Conservation (phyloP, 208 protist species). For the Wallacemonas rigidus region DNA sequence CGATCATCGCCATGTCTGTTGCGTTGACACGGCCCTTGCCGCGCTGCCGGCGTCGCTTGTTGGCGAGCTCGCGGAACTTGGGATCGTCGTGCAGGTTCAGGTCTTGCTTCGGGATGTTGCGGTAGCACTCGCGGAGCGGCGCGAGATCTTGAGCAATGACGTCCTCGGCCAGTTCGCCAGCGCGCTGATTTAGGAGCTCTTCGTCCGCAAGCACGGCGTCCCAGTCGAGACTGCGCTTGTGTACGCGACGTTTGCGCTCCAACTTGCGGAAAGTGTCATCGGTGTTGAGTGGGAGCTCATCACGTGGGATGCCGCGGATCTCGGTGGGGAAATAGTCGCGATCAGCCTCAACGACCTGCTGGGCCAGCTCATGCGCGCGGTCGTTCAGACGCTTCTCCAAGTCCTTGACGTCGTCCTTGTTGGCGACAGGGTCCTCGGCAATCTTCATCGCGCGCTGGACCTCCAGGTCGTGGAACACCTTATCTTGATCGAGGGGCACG, state of each 20-base stretch:
- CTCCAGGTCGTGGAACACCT: constrained; percentile 47
- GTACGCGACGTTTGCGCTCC: constrained; percentile 51
- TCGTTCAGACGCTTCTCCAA: constrained; percentile 63
- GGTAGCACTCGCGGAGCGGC: constrained; percentile 50
- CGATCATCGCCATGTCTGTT: constrained; percentile 57
- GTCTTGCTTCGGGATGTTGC: constrained; percentile 68
- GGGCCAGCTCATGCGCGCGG: constrained; percentile 50
- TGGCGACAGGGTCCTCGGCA: constrained; percentile 33
- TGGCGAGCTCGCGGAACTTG: constrained; percentile 43
- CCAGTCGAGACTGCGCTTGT: constrained; percentile 41
- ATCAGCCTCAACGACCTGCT: constrained; percentile 34
- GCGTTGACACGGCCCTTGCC: constrained; percentile 27
- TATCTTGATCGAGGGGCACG: constrained; percentile 61
- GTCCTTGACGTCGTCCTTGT: constrained; percentile 24
- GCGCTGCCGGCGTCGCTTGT: constrained; percentile 21
- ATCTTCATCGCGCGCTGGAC: constrained; percentile 63
- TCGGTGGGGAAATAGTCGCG: constrained; percentile 51
- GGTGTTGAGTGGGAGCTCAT: constrained; percentile 62
- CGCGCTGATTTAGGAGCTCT: constrained; percentile 47
- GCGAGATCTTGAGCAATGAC: constrained; percentile 60
- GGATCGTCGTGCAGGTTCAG: constrained; percentile 72
- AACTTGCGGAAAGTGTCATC: constrained; percentile 66
- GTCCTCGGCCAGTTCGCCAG: constrained; percentile 63
- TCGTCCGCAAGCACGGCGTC: constrained; percentile 51
- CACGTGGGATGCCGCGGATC: constrained; percentile 62